Evolutionary conservation across 352 stramenopile genomes (phyloP), one percentile per base, ranked within the genome.

Genomic region (Thraustotheca clavata): DNA sequence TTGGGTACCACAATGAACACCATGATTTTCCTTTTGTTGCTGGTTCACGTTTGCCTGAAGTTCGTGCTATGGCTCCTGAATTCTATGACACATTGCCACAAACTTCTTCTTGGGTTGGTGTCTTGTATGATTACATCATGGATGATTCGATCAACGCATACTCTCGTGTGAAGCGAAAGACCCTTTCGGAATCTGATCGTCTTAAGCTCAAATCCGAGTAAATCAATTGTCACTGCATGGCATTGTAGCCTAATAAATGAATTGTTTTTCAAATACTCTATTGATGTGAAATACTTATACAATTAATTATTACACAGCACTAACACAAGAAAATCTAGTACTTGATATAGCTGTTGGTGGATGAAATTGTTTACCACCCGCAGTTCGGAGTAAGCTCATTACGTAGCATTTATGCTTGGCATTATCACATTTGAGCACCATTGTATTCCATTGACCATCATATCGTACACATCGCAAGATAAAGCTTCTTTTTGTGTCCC

Each of bases 1-100:
- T 99, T 22, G 96, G 96, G 22, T 96, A 98, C 70, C 96, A 99
- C 79, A 98, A 99, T 73, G 95, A 98, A 75, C 96, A 99, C 76
- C 96, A 99, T 71, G 96, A 99, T 75, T 98, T 99, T 73, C 91
- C 94, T 31, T 91, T 89, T 61, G 80, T 98, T 9, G 76, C 90
- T 11, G 88, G 92, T 49, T 90, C 84, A 55, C 86, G 86, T 34
- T 79, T 99, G 41, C 94, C 96, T 16, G 67, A 94, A 60, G 80
- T 99, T 38, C 79, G 86, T 11, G 78, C 71, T 18, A 90, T 98
- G 46, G 91, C 94, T 0, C 81, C 89, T 0, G 95, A 99, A 74
- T 98, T 95, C 71, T 99, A 99, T 74, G 89, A 98, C 68, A 82
- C 87, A 47, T 76, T 99, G 38, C 93, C 91, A 36, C 80, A 89